Conservation (phyloP, 805 yeast species). For the Ogataea degrootiae region DNA sequence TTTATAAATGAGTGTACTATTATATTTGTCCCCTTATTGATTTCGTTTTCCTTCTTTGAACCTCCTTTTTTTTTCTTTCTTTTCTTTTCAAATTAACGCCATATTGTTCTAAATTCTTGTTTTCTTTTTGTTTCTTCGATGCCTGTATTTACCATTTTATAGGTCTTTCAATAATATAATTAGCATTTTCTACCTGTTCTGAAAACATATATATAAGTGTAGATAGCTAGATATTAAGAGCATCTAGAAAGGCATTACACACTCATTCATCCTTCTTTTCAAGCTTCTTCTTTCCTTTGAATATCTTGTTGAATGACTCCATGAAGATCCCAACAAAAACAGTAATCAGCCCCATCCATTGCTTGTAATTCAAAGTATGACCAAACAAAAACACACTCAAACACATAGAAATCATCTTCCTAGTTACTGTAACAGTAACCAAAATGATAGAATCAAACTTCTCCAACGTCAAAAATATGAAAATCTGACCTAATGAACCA, state of each 20-base stretch:
- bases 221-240: no score
- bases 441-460: slow-evolving; percentile 79
- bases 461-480: slow-evolving; percentile 80
- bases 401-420: slow-evolving; percentile 95
- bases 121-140: no score
- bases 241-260: no score
- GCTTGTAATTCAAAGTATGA: slow-evolving; percentile 57
- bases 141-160: no score
- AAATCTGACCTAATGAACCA: slow-evolving; percentile 93
- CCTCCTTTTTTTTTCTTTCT: no score
- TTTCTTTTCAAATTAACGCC: no score
- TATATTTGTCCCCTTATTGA: background rate
- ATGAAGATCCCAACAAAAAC: slow-evolving; percentile 84
- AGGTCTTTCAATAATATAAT: no score
- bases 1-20: slow-evolving; percentile 7
- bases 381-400: slow-evolving; percentile 83
- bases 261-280: background rate
- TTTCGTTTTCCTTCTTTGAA: no score
- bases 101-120: no score
- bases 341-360: slow-evolving; percentile 73
- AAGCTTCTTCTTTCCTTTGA: slow-evolving; percentile 3
- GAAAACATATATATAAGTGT: no score
- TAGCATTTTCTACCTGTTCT: no score
- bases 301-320: slow-evolving; percentile 58
- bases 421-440: slow-evolving; percentile 91